Conservation (phyloP, 805 yeast genomes). For the Lipomyces yamanashiensis region DNA sequence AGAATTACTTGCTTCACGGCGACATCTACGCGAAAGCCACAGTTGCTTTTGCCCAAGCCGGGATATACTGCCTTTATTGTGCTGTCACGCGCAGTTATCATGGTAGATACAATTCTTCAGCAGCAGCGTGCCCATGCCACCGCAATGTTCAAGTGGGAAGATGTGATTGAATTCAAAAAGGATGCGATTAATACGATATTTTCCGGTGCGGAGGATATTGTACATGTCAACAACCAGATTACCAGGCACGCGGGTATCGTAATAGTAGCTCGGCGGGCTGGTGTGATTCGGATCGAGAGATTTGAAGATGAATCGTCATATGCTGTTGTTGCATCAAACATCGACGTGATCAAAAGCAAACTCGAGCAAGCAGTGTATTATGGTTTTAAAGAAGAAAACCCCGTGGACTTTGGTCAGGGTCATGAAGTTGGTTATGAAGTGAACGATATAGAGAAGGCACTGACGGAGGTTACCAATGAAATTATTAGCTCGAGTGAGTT, state of each 20-base stretch:
- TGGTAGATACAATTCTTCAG: slow-evolving; percentile 62
- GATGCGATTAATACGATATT: slow-evolving; percentile 61
- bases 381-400: slow-evolving; percentile 48
- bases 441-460: slow-evolving; percentile 56
- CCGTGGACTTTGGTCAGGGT: slow-evolving; percentile 54
- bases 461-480: slow-evolving; percentile 57
- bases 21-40: slow-evolving; percentile 49
- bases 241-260: slow-evolving; percentile 53
- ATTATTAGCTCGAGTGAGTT: slow-evolving; percentile 54
- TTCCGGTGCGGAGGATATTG: slow-evolving; percentile 55
- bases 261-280: slow-evolving; percentile 58
- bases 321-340: slow-evolving; percentile 20
- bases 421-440: slow-evolving; percentile 52
- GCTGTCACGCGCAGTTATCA: slow-evolving; percentile 62
- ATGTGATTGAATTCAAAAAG: slow-evolving; percentile 61
- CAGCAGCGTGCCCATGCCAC: slow-evolving; percentile 41
- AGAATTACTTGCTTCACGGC: slow-evolving; percentile 58
- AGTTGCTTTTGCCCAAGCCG: slow-evolving; percentile 61
- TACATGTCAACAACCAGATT: slow-evolving; percentile 38
- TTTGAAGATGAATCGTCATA: slow-evolving; percentile 39
- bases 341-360: slow-evolving; percentile 63
- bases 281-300: slow-evolving; percentile 65
- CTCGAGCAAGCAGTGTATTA: slow-evolving; percentile 85
- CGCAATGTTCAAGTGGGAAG: slow-evolving; percentile 73
- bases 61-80: slow-evolving; percentile 64